Evolutionary conservation across 2,329 filamentous ascomycete genomes (phyloP).

Genomic region (Byssoonygena ceratinophila): DNA sequence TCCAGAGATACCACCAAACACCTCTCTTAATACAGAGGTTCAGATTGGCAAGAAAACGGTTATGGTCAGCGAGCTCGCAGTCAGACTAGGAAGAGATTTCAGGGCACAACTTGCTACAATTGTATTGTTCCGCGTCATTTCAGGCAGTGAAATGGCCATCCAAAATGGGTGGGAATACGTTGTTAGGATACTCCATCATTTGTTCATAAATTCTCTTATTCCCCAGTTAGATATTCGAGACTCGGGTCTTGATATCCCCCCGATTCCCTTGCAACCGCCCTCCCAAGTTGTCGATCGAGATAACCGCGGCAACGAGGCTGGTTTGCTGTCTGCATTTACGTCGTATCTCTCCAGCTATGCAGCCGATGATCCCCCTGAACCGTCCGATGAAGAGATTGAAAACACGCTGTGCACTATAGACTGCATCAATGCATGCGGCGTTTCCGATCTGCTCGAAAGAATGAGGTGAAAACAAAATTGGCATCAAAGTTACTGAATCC

Average conservation of each 20-base stretch:
- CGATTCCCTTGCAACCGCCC: constrained; percentile 81
- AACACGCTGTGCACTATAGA: constrained; percentile 91
- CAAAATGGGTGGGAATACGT: constrained; percentile 53
- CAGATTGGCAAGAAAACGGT: constrained; percentile 84
- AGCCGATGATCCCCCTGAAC: constrained; percentile 92
- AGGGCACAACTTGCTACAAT: constrained; percentile 87
- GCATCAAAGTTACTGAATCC: neutral
- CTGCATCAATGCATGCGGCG: constrained; percentile 80
- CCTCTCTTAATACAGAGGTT: constrained; percentile 85
- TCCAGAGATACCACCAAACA: constrained; percentile 65
- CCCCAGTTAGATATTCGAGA: constrained; percentile 65
- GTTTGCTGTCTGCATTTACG: constrained; percentile 86
- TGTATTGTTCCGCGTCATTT: constrained; percentile 86
- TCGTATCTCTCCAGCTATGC: constrained; percentile 98
- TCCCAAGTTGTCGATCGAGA: constrained; percentile 88
- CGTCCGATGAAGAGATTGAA: constrained; percentile 92
- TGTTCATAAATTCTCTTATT: constrained; percentile 91
- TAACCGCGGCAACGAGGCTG: constrained; percentile 63
- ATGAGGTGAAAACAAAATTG: constrained; percentile 55
- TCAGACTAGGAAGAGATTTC: constrained; percentile 88
- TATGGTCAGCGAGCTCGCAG: constrained; percentile 97
- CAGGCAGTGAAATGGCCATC: constrained; percentile 69
- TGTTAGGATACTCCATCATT: constrained; percentile 82
- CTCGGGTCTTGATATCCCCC: constrained; percentile 57
- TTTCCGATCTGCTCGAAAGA: constrained; percentile 72